Evolutionary conservation across 805 yeast genomes (phyloP).

Genomic region (Metschnikowia rubicola): DNA sequence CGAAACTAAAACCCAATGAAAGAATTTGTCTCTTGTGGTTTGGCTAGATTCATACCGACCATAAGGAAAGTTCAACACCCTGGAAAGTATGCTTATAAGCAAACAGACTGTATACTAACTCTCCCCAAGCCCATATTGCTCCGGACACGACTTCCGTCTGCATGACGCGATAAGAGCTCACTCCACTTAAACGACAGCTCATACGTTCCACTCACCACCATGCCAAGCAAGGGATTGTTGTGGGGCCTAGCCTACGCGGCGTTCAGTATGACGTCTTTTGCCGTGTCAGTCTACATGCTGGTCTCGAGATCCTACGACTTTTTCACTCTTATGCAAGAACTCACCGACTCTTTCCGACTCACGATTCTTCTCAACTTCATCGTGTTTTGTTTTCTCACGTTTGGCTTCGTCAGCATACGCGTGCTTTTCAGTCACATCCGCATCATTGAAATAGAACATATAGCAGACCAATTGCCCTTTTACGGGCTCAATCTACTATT

Average conservation of each 20-base stretch:
- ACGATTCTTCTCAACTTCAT: constrained; percentile 17
- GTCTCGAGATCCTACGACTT: constrained; percentile 13
- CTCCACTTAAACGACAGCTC: not conserved
- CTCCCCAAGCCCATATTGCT: not conserved
- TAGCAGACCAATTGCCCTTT: constrained; percentile 35
- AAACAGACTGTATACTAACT: too few relatives aligned
- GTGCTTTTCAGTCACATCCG: constrained; percentile 73
- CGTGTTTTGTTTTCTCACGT: constrained; percentile 15
- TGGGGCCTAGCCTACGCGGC: constrained; percentile 11
- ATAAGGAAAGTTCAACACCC: too few relatives aligned
- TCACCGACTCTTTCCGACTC: constrained; percentile 15
- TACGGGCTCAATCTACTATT: constrained; percentile 48
- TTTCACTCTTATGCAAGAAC: constrained; percentile 15
- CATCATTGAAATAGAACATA: constrained; percentile 69
- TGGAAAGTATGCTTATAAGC: too few relatives aligned
- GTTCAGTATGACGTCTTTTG: constrained; percentile 13
- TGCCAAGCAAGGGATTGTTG: constrained; percentile 6
- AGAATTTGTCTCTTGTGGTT: too few relatives aligned
- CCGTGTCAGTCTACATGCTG: constrained; percentile 10
- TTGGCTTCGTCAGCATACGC: constrained; percentile 29
- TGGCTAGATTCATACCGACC: too few relatives aligned
- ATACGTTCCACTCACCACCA: not conserved
- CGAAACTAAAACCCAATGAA: too few relatives aligned
- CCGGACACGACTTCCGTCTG: constrained; percentile 2
- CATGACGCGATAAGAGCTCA: constrained; percentile 11